Percentiles rank a stretch among this genome's conserved stretches.
Evolutionary conservation across 2,329 filamentous ascomycete species (phyloP).

Genomic region (Alternaria ventricosa): DNA sequence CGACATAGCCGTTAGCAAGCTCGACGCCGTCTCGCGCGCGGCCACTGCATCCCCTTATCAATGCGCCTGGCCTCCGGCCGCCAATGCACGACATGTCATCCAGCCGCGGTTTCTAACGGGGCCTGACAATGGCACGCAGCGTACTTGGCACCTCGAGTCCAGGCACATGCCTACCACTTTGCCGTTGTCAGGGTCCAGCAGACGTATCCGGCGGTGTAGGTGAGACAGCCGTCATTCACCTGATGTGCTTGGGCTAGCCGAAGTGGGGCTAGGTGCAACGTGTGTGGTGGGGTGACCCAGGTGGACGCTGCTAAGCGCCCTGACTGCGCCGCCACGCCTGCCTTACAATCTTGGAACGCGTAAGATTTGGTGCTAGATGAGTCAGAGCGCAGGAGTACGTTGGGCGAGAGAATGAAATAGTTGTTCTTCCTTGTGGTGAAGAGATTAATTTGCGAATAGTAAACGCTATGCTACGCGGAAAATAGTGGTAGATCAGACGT

Average conservation of each 20-base stretch:
- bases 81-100: conserved; percentile 10
- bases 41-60: conserved; percentile 9
- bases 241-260: conserved; percentile 3
- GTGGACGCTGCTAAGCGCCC: neutral
- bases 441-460: neutral
- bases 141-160: neutral
- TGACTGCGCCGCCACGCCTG: neutral
- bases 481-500: neutral
- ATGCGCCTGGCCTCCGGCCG: neutral
- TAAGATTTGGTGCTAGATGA: neutral
- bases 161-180: conserved; percentile 8
- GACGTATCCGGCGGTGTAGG: conserved; percentile 7
- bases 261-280: neutral
- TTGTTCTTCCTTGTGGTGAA: neutral
- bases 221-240: conserved; percentile 16
- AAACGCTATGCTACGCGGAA: conserved; percentile 3
- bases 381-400: neutral
- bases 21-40: neutral
- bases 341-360: neutral
- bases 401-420: neutral
- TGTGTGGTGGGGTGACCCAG: neutral
- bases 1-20: neutral
- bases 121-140: conserved; percentile 14
- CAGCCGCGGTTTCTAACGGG: neutral
- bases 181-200: conserved; percentile 1